phyloP scores from a whole-genome alignment of 1,284 basidiomycete species.

The Cystobasidiaceae sp. region DNA sequence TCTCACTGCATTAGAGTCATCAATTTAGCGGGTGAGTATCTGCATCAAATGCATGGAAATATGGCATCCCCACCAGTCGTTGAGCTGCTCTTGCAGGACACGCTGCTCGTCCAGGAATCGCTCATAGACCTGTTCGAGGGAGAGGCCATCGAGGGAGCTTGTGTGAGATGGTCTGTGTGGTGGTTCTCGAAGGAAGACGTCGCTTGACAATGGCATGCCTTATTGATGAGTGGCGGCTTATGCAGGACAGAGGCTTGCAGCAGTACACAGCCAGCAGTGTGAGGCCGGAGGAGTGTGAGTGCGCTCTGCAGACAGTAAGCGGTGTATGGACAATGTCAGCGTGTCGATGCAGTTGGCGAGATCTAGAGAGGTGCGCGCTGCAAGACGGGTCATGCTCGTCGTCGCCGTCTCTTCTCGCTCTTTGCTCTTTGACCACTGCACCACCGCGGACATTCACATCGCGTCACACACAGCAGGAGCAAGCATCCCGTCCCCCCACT shows the following conservation, averaged over 20 bases:
- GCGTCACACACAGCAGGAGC: too few species aligned
- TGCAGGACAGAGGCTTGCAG: background rate
- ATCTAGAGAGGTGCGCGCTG: too few species aligned
- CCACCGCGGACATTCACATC: too few species aligned
- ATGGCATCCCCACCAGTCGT: slow-evolving; percentile 29
- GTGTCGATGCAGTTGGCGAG: background rate
- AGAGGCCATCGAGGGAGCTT: background rate
- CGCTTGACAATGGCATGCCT: background rate
- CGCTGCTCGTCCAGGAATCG: slow-evolving; percentile 16
- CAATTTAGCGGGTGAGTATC: too few species aligned
- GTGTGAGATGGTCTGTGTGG: slow-evolving; percentile 11
- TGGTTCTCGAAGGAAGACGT: slow-evolving; percentile 5
- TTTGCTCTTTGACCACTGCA: too few species aligned
- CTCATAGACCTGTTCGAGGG: background rate
- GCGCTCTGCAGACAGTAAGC: background rate
- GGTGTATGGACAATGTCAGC: background rate
- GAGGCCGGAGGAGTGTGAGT: too few species aligned
- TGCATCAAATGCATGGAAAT: too few species aligned
- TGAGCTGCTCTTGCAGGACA: slow-evolving; percentile 19
- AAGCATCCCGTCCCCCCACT: background rate
- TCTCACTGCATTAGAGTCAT: slow-evolving; percentile 2
- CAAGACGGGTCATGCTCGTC: too few species aligned
- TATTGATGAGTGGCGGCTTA: background rate
- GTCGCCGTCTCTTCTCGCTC: too few species aligned
- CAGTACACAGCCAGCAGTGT: background rate